Percentiles rank a stretch among this genome's conserved stretches.
phyloP scores from a whole-genome alignment of 2,329 filamentous ascomycete genomes.

The Elsinoe perseae region DNA sequence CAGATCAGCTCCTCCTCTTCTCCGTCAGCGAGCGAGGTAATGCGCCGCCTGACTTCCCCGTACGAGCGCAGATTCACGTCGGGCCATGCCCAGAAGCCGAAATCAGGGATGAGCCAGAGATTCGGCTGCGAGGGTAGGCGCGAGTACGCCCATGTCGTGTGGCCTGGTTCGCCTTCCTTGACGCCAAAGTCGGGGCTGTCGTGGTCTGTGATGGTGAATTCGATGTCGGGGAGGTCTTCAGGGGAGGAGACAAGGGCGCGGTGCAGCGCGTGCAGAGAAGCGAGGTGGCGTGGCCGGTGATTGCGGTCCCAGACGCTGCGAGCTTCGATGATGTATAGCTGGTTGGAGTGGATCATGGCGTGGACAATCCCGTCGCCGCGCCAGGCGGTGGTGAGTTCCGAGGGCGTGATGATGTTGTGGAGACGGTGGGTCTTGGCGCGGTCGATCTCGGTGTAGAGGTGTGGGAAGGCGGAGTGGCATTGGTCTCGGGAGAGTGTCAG shows the following conservation, averaged over 20 bases:
- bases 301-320: conserved; percentile 27
- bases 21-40: conserved; percentile 21
- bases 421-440: conserved; percentile 25
- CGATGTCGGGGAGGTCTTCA: conserved; percentile 39
- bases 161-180: conserved; percentile 16
- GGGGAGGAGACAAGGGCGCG: conserved; percentile 40
- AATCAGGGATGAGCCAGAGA: conserved; percentile 47
- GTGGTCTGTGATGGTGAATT: conserved; percentile 43
- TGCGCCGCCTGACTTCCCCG: conserved; percentile 35
- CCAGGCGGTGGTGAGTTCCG: conserved; percentile 27
- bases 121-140: conserved; percentile 26
- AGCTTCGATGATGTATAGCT: conserved; percentile 32
- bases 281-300: conserved; percentile 23
- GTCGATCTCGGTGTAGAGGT: conserved; percentile 28
- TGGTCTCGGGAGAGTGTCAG: conserved; percentile 23
- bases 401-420: conserved; percentile 23
- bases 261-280: conserved; percentile 42
- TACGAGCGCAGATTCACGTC: conserved; percentile 41
- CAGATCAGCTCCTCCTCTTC: conserved; percentile 26
- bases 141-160: conserved; percentile 38
- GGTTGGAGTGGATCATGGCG: conserved; percentile 32
- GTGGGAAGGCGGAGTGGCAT: conserved; percentile 28
- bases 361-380: conserved; percentile 28
- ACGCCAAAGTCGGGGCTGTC: conserved; percentile 31
- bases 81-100: conserved; percentile 48